Conservation (phyloP, 805 yeast species). For the Tetrapisispora phaffii region DNA sequence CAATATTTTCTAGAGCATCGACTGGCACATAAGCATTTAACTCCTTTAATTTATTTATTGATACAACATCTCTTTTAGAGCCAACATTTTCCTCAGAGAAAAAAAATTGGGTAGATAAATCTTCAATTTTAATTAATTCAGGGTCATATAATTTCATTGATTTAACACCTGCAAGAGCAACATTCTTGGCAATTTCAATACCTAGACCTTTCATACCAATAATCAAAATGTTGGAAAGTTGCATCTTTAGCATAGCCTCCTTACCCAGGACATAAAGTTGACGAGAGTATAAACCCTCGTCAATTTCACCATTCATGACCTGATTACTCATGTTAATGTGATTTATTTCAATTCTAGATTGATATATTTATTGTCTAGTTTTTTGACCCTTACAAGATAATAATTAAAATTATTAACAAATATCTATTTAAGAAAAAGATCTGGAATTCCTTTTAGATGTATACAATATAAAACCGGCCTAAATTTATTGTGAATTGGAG, state of each 20-base stretch:
- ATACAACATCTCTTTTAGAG: constrained; percentile 59
- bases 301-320: constrained; percentile 44
- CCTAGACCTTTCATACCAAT: constrained; percentile 91
- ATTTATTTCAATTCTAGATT: not conserved
- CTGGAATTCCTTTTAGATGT: too few species aligned
- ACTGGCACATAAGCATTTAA: constrained; percentile 88
- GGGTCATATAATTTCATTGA: constrained; percentile 82
- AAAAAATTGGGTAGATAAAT: constrained; percentile 86
- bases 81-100: constrained; percentile 66
- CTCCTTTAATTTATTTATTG: constrained; percentile 63
- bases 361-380: not conserved
- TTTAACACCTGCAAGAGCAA: constrained; percentile 95
- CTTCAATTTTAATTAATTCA: constrained; percentile 49
- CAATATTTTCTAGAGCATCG: constrained; percentile 46
- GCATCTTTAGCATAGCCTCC: constrained; percentile 98
- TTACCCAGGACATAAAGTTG: constrained; percentile 94
- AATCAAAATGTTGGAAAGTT: constrained; percentile 79
- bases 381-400: too few species aligned
- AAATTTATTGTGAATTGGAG: too few species aligned
- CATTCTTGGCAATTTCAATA: constrained; percentile 91
- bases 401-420: too few species aligned
- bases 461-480: too few species aligned
- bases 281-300: constrained; percentile 91
- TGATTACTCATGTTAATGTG: constrained; percentile 10
- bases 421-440: too few species aligned